Base-by-base conservation (phyloP, 805 yeast species). In the Cyberlindnera americana region DNA sequence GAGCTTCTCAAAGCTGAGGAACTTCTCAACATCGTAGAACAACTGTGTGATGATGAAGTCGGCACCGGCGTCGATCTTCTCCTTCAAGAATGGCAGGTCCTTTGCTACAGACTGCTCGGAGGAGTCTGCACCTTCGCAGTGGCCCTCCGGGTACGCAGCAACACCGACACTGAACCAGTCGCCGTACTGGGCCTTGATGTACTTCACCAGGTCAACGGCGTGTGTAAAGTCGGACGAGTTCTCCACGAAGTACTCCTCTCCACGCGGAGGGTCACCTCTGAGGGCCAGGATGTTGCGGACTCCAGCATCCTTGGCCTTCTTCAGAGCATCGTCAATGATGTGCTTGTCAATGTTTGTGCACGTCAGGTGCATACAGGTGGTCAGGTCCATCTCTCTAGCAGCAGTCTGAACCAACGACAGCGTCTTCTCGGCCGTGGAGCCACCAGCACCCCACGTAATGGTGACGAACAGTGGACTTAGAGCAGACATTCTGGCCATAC, bases 391-490 rank as follows among this genome's bases (percentile, higher is more conserved):
- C 35, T 81, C 87, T 33, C 73, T 65, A 53, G 84, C 87, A 51
- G 95, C 83, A 3, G 85, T 73, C 18, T 77, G 68, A 1, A 96
- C 96, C 42, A 93, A 69, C 31, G 86, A 91, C 43, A 93, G 62
- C 0, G 96, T 86, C 65, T 88, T 89, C 35, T 77, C 83, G 33
- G 91, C 78, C 9, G 97, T 88, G 5, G 95, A 80, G 3, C 99
- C 99, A 29, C 98, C 98, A 5, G 99, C 98, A 24, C 98, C 99
- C 97, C 98, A 93, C 0, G 99, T 93, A 12, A 93, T 83, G 3
- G 96, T 87, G 39, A 91, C 81, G 59, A 93, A 95, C 13, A 83
- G 66, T 3, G 98, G 98, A 41, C 89, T 90, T 46, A 93, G 65
- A 3, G 83, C 83, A 47, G 86, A 78, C 90, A 93, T 83, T 55